A percentile compares a stretch with the other conserved stretches of the same genome.
These are phyloP conservation scores for Agarophyton chilense DNA, from an alignment of 23 red algal genomes.

Conservation along the genomic window DNA sequence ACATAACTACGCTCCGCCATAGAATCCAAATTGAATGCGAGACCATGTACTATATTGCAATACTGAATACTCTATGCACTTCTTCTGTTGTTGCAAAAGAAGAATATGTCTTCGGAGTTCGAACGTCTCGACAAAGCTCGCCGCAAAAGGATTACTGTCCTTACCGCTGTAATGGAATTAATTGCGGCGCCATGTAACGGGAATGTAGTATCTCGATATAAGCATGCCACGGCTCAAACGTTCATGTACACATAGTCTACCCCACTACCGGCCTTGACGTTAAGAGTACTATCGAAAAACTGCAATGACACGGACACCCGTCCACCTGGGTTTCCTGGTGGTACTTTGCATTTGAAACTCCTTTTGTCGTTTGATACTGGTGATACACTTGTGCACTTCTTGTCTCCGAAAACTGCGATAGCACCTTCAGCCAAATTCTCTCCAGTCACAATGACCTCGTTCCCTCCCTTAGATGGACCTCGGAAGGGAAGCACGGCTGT, in stretches of 20 bases:
- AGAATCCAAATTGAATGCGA: too few species aligned
- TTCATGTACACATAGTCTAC: constrained; percentile 71
- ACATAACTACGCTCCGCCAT: too few species aligned
- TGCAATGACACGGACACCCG: constrained; percentile 42
- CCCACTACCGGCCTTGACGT: constrained; percentile 15
- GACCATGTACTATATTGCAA: too few species aligned
- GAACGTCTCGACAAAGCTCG: too few species aligned
- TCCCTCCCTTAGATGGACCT: constrained; percentile 57
- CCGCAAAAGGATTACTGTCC: too few species aligned
- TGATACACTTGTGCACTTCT: constrained; percentile 42
- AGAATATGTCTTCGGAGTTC: neutral
- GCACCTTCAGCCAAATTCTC: constrained; percentile 33
- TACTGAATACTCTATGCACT: too few species aligned
- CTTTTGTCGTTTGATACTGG: constrained; percentile 51
- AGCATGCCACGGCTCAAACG: constrained; percentile 8
- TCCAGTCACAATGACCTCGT: constrained; percentile 65
- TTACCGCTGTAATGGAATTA: too few species aligned
- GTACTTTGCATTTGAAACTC: constrained; percentile 63
- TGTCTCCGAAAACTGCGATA: constrained; percentile 58
- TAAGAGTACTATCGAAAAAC: constrained; percentile 14
- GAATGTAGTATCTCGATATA: neutral
- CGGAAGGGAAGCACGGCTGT: constrained; percentile 64
- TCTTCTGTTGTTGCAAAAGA: constrained; percentile 2
- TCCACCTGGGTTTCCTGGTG: constrained; percentile 39
- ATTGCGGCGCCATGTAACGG: too few species aligned